Evolutionary conservation across 2,329 filamentous ascomycete species (phyloP).

Genomic region (Colletotrichum brevisporum): DNA sequence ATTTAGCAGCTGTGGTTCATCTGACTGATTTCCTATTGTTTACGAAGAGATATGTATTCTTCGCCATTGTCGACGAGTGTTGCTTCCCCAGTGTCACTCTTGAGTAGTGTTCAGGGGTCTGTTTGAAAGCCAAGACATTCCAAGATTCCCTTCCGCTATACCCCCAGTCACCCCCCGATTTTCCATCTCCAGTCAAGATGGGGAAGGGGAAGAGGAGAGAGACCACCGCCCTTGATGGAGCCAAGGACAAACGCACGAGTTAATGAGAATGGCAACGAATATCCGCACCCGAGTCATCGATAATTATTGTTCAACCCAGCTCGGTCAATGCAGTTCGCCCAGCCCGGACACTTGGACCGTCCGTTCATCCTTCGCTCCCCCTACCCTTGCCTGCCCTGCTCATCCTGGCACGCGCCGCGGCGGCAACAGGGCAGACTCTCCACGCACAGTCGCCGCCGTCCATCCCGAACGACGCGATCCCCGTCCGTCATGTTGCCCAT

Average conservation of each 20-base stretch:
- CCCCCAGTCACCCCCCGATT: slow-evolving; percentile 29
- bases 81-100: not conserved
- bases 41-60: no score
- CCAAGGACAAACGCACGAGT: no score
- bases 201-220: not conserved
- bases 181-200: not conserved
- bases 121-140: slow-evolving; percentile 15
- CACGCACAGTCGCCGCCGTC: not conserved
- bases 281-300: not conserved
- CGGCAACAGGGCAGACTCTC: slow-evolving; percentile 1
- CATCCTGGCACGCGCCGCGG: slow-evolving; percentile 6
- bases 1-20: no score
- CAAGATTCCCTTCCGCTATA: slow-evolving; percentile 2
- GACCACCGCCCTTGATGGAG: not conserved
- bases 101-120: not conserved
- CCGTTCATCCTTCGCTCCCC: not conserved
- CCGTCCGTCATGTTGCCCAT: slow-evolving; percentile 7
- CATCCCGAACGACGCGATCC: slow-evolving; percentile 16
- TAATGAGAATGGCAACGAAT: no score
- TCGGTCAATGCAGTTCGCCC: not conserved
- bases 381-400: not conserved
- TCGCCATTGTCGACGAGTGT: not conserved
- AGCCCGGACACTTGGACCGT: not conserved
- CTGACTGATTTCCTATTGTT: no score
- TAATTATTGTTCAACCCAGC: not conserved